Evolutionary conservation across 371 early-diverging fungal genomes (phyloP).

Genomic region (Mortierella sp.): DNA sequence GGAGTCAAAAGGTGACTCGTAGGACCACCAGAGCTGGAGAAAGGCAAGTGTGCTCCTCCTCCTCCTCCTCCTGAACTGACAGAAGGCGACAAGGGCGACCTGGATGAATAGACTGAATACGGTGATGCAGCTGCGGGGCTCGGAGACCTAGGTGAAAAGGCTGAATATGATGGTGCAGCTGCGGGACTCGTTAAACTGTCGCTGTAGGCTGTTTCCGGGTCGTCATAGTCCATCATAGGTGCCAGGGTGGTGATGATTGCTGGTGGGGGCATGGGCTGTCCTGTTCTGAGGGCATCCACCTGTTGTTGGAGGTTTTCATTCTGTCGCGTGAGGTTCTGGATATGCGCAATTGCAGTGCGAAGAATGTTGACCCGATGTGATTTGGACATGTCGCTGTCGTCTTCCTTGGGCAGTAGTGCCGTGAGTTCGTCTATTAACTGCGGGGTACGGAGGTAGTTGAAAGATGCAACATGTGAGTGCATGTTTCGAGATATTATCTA

Average conservation of each 20-base stretch:
- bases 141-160: slow-evolving; percentile 10
- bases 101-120: background rate
- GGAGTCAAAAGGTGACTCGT: background rate
- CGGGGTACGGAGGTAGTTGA: slow-evolving; percentile 30
- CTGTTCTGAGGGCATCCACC: slow-evolving; percentile 31
- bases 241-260: slow-evolving; percentile 34
- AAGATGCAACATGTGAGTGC: background rate
- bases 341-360: slow-evolving; percentile 65
- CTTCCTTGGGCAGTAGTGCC: slow-evolving; percentile 40
- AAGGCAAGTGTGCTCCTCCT: background rate
- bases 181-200: slow-evolving; percentile 7
- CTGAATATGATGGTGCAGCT: slow-evolving; percentile 10
- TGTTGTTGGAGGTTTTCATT: slow-evolving; percentile 50
- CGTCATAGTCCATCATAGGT: slow-evolving; percentile 19
- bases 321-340: slow-evolving; percentile 57
- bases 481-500: background rate
- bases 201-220: slow-evolving; percentile 7
- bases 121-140: slow-evolving; percentile 22
- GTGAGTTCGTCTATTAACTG: slow-evolving; percentile 57
- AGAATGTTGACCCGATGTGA: slow-evolving; percentile 67
- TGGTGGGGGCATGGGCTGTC: slow-evolving; percentile 36
- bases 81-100: slow-evolving; percentile 10
- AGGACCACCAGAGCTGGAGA: slow-evolving; percentile 11
- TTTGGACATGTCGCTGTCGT: slow-evolving; percentile 57
- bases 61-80: background rate